These are phyloP conservation scores for Ceratocystiopsis brevicomis DNA, from an alignment of 2,329 filamentous ascomycete genomes.

Conservation along the genomic window DNA sequence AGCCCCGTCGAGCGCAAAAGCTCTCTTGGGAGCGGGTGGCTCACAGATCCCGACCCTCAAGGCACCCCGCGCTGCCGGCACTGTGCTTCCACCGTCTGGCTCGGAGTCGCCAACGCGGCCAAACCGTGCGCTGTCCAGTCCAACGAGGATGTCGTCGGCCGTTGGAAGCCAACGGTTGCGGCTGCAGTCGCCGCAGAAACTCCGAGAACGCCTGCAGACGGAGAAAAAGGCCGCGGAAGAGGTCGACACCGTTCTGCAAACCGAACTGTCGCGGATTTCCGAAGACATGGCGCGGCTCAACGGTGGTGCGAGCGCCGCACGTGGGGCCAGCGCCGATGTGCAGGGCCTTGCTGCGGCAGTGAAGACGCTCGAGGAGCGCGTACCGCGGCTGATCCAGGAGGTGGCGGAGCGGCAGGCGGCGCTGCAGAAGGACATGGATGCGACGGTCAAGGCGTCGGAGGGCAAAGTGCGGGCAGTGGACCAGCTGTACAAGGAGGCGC, in stretches of 20 bases:
- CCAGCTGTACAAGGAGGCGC: slow-evolving; percentile 71
- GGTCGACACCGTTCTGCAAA: slow-evolving; percentile 49
- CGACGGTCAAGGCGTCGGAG: slow-evolving; percentile 53
- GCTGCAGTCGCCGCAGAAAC: slow-evolving; percentile 51
- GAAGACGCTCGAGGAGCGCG: slow-evolving; percentile 44
- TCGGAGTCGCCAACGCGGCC: slow-evolving; percentile 13
- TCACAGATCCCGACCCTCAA: slow-evolving; percentile 35
- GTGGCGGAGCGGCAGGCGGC: slow-evolving; percentile 40
- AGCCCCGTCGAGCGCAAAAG: slow-evolving; percentile 19
- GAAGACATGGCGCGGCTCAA: slow-evolving; percentile 53
- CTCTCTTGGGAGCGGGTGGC: slow-evolving; percentile 21
- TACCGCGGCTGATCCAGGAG: slow-evolving; percentile 40
- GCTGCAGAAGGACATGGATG: slow-evolving; percentile 53
- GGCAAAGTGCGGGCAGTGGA: slow-evolving; percentile 66
- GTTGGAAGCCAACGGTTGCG: slow-evolving; percentile 33
- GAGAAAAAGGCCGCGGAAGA: slow-evolving; percentile 59
- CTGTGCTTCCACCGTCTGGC: slow-evolving; percentile 2
- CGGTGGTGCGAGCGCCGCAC: slow-evolving; percentile 9
- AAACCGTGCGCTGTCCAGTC: slow-evolving; percentile 15
- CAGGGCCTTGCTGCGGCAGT: slow-evolving; percentile 35
- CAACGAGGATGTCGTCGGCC: slow-evolving; percentile 15
- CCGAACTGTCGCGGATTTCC: slow-evolving; percentile 62
- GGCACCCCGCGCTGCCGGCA: slow-evolving; percentile 15
- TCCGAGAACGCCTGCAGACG: slow-evolving; percentile 67
- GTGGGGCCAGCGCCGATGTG: slow-evolving; percentile 9